phyloP scores from a whole-genome alignment of 129 eudicot species.

The Mikania micrantha region DNA sequence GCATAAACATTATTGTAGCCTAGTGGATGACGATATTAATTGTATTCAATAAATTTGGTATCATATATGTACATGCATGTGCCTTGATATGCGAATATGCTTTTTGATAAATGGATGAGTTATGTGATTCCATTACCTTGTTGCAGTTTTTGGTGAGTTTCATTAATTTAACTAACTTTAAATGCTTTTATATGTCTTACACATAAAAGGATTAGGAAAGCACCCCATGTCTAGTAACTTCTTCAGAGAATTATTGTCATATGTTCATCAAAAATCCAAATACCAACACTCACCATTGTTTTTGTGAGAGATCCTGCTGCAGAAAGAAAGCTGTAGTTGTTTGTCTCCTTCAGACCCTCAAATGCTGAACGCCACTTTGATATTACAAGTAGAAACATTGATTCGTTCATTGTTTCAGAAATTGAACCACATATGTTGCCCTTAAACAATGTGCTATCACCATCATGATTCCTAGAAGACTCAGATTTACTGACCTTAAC shows the following conservation, averaged over 20 bases:
- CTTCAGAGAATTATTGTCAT: background rate
- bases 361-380: slow-evolving; percentile 77
- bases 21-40: background rate
- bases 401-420: slow-evolving; percentile 77
- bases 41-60: background rate
- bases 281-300: slow-evolving; percentile 50
- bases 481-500: slow-evolving; percentile 33
- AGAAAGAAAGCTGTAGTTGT: slow-evolving; percentile 72
- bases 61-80: background rate
- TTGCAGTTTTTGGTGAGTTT: background rate
- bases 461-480: slow-evolving; percentile 32
- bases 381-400: slow-evolving; percentile 77
- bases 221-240: background rate
- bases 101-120: background rate
- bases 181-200: background rate
- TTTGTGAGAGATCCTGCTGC: slow-evolving; percentile 86
- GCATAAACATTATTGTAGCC: slow-evolving; percentile 6
- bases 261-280: background rate
- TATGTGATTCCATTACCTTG: slow-evolving; percentile 1
- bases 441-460: slow-evolving; percentile 50
- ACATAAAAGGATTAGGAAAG: background rate
- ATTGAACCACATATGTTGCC: slow-evolving; percentile 87
- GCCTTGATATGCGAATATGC: background rate
- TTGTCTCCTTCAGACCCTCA: slow-evolving; percentile 78
- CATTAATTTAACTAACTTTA: background rate